Conservation (phyloP, 1,284 basidiomycete genomes). For the Fomitopsis palustris region DNA sequence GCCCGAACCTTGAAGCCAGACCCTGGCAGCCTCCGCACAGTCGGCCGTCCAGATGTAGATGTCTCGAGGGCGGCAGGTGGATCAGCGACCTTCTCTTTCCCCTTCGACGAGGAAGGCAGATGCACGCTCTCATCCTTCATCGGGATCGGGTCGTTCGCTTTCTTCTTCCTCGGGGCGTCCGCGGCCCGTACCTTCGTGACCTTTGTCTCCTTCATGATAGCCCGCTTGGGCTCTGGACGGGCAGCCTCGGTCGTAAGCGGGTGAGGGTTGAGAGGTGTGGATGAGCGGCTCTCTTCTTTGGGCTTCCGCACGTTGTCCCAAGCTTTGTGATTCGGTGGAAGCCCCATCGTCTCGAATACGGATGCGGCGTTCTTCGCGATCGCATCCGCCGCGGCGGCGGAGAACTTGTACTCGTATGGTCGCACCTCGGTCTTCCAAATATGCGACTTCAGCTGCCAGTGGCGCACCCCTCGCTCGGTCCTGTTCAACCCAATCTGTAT, state of each 20-base stretch:
- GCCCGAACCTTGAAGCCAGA: slow-evolving; percentile 39
- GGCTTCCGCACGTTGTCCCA: slow-evolving; percentile 42
- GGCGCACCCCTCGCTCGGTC: slow-evolving; percentile 21
- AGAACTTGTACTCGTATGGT: slow-evolving; percentile 57
- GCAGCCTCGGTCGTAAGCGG: background rate
- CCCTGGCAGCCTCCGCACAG: slow-evolving; percentile 40
- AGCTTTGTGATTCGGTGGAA: slow-evolving; percentile 47
- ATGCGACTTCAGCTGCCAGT: slow-evolving; percentile 50
- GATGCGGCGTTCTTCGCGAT: slow-evolving; percentile 48
- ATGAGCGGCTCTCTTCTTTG: background rate
- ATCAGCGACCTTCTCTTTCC: slow-evolving; percentile 18
- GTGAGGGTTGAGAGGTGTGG: background rate
- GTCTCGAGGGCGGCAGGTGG: slow-evolving; percentile 15
- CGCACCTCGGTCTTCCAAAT: slow-evolving; percentile 61
- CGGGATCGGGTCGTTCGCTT: slow-evolving; percentile 39
- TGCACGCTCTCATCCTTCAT: slow-evolving; percentile 53
- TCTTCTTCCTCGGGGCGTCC: slow-evolving; percentile 15
- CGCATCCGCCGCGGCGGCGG: slow-evolving; percentile 38
- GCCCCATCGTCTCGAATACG: slow-evolving; percentile 43
- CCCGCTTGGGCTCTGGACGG: slow-evolving; percentile 11
- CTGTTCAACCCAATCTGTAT: slow-evolving; percentile 10
- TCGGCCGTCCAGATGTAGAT: slow-evolving; percentile 5
- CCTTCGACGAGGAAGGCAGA: slow-evolving; percentile 18
- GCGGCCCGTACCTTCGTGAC: slow-evolving; percentile 40
- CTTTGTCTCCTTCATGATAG: slow-evolving; percentile 29